Conservation (phyloP, 148 eudicot genomes). For the Diospyros kaki region DNA sequence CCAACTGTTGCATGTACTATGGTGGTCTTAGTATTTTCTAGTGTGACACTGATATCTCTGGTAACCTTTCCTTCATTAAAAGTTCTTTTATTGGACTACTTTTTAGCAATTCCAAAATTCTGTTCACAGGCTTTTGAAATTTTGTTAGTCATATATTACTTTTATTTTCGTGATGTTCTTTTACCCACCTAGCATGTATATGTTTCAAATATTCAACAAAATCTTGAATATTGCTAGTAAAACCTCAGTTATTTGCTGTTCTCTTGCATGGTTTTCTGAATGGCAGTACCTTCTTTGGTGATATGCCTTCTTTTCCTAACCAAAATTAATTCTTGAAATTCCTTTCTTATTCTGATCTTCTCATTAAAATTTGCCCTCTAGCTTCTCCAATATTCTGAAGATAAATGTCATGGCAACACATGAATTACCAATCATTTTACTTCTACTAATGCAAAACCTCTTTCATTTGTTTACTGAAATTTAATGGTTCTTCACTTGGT, state of each 20-base stretch:
- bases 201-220: background rate
- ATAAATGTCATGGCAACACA: background rate
- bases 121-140: background rate
- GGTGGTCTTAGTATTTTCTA: background rate
- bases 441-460: background rate
- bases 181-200: background rate
- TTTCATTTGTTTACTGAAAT: background rate
- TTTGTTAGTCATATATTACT: background rate
- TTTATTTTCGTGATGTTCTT: background rate
- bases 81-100: background rate
- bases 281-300: background rate
- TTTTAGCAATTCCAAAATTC: background rate
- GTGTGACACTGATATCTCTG: background rate
- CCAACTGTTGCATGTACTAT: background rate
- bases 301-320: background rate
- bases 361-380: background rate
- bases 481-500: background rate
- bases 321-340: constrained; percentile 1
- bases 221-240: background rate
- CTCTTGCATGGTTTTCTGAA: background rate
- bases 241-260: background rate
- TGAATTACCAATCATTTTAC: background rate
- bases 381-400: constrained; percentile 2
- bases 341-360: background rate
- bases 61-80: background rate